A percentile compares a stretch with the other conserved stretches of the same genome.
phyloP scores from a whole-genome alignment of 2,329 filamentous ascomycete genomes.

The Bipolaris zeicola region DNA sequence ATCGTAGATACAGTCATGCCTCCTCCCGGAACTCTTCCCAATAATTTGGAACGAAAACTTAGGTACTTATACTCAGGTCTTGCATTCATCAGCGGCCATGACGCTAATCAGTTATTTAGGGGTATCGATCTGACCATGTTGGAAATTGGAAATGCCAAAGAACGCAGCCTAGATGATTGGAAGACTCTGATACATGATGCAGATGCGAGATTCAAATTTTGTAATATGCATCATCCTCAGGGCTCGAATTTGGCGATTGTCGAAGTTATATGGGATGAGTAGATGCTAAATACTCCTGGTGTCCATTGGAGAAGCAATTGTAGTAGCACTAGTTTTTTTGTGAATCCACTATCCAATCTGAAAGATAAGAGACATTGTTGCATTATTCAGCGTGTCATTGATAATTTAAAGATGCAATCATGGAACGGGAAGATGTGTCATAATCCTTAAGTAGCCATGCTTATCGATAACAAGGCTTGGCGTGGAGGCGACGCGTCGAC shows the following conservation, averaged over 20 bases:
- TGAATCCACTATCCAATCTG: too few species aligned
- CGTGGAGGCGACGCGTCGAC: conserved; percentile 11
- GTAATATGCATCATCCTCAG: not conserved
- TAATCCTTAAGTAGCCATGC: too few species aligned
- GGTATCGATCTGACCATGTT: conserved; percentile 55
- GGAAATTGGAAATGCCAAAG: conserved; percentile 53
- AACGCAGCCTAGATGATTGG: conserved; percentile 53
- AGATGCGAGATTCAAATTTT: conserved; percentile 50
- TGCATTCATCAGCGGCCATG: not conserved
- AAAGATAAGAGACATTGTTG: too few species aligned
- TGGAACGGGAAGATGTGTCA: too few species aligned
- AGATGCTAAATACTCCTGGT: not conserved
- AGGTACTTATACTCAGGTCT: not conserved
- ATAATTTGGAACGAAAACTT: conserved; percentile 6
- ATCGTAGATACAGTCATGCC: conserved; percentile 21
- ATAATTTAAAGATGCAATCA: too few species aligned
- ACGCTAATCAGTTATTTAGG: not conserved
- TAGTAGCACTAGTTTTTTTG: not conserved
- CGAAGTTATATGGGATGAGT: conserved; percentile 8
- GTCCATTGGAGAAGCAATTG: not conserved
- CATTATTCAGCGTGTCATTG: too few species aligned
- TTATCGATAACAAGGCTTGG: conserved; percentile 9
- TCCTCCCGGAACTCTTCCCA: conserved; percentile 8
- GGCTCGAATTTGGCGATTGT: conserved; percentile 3
- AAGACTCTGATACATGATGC: conserved; percentile 49